phyloP scores from a whole-genome alignment of 306 rosid genomes.

The Benincasa hispida region DNA sequence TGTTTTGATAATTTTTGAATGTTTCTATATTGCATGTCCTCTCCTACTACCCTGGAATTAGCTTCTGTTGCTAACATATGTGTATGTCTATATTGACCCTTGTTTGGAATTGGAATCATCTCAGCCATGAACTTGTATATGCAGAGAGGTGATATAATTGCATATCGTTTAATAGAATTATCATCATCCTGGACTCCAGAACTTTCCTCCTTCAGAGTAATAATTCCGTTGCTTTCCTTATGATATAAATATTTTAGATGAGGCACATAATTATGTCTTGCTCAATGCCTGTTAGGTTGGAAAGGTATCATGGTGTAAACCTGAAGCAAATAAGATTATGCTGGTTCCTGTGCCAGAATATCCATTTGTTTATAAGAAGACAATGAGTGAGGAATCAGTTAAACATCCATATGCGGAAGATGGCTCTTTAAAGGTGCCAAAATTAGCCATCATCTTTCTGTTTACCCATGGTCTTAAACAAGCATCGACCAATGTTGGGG shows the following conservation, averaged over 20 bases:
- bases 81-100: neutral
- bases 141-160: slow-evolving; percentile 71
- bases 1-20: slow-evolving; percentile 8
- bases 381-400: slow-evolving; percentile 28
- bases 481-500: neutral
- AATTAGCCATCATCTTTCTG: neutral
- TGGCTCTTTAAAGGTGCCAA: slow-evolving; percentile 71
- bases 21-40: neutral
- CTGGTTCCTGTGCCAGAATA: slow-evolving; percentile 50
- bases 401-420: slow-evolving; percentile 52
- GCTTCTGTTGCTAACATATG: neutral
- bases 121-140: slow-evolving; percentile 5
- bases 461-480: neutral
- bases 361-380: slow-evolving; percentile 49
- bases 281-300: slow-evolving; percentile 57
- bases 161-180: slow-evolving; percentile 73
- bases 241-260: neutral
- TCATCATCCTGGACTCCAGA: slow-evolving; percentile 86
- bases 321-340: slow-evolving; percentile 36
- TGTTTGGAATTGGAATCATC: neutral
- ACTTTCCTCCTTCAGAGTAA: slow-evolving; percentile 74
- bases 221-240: slow-evolving; percentile 4
- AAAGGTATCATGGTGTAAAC: slow-evolving; percentile 40
- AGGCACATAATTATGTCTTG: slow-evolving; percentile 4
- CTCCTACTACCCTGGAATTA: neutral